Base-by-base conservation (phyloP, 345 rosid genomes). In the Balakata baccata region DNA sequence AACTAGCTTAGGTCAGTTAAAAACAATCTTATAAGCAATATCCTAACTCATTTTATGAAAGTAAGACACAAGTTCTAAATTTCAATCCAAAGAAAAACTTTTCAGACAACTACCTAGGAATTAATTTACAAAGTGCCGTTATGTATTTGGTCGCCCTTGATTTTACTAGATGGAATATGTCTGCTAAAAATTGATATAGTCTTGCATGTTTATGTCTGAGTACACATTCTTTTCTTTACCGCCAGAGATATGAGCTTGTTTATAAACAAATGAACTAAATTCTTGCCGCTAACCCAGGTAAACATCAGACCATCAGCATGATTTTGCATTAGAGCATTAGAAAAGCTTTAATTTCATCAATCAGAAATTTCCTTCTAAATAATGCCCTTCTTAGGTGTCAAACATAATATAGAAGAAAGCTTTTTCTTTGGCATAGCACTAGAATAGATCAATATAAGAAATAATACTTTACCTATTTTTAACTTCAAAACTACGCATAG, bases 401-500 rank as follows among this genome's bases (percentile, higher is more conserved):
- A 10, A 11, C 37, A 12, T 22, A n/a, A 66, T 45, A 45, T 11
- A 66, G 18, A 66, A 22, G n/a, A 66, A 16, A 46, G 17, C 18
- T 22, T 23, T 22, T 66, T 66, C 54, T 4, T 46, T 47, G 18
- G 41, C 70, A 23, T 23, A 46, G 56, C 52, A 22, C 69, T 45
- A 46, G 43, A 61, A 37, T 34, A 34, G 43, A 61, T n/a, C 34
- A 62, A 62, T 37, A 62, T 16, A 2, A 5, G 9, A 39, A 23
- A 38, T 0, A 4, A 14, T 10, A 57, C 45, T 57, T 5, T n/a
- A 89, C 93, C 89, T 88, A 84, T 88, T 89, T 75, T 87, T 84
- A 45, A 85, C 89, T 80, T 91, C 95, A 66, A 85, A 84, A 75
- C 91, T 89, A 37, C 97, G 92, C 95, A 81, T 87, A 8, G 95